Conservation (phyloP, 2,329 filamentous ascomycete genomes). For the Pseudogymnoascus sp. region DNA sequence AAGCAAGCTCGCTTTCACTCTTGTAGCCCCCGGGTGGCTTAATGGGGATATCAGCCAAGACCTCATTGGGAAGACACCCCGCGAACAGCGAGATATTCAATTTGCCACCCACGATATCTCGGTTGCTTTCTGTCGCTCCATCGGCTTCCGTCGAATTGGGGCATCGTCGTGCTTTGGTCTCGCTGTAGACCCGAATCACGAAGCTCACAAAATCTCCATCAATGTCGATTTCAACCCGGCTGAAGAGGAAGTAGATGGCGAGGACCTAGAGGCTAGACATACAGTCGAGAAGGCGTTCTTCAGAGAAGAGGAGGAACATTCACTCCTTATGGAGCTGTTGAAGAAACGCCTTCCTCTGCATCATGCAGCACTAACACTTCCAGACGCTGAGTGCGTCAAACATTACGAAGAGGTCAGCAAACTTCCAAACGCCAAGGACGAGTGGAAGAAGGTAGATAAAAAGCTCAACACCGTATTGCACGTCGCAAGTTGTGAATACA, state of each 20-base stretch:
- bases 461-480: conserved; percentile 18
- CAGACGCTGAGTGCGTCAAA: conserved; percentile 18
- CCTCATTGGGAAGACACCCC: conserved; percentile 17
- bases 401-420: conserved; percentile 11
- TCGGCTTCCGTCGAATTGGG: conserved; percentile 31
- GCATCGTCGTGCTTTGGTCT: conserved; percentile 28
- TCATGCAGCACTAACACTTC: conserved; percentile 13
- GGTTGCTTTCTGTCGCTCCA: conserved; percentile 23
- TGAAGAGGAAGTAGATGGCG: conserved; percentile 8
- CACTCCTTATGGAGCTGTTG: conserved; percentile 13
- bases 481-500: conserved; percentile 14
- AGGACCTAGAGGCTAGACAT: conserved; percentile 8
- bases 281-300: not conserved
- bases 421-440: not conserved
- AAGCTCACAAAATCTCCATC: conserved; percentile 18
- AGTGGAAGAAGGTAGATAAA: conserved; percentile 16
- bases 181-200: conserved; percentile 22
- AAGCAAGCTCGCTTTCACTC: conserved; percentile 16
- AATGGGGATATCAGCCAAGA: conserved; percentile 21
- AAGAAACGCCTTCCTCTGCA: conserved; percentile 16
- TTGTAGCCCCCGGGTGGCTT: conserved; percentile 18
- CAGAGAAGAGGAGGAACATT: not conserved
- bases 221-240: conserved; percentile 22
- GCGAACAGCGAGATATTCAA: conserved; percentile 17
- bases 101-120: conserved; percentile 16